Conservation (phyloP, 305 asterid species). For the Plantago rigida region DNA sequence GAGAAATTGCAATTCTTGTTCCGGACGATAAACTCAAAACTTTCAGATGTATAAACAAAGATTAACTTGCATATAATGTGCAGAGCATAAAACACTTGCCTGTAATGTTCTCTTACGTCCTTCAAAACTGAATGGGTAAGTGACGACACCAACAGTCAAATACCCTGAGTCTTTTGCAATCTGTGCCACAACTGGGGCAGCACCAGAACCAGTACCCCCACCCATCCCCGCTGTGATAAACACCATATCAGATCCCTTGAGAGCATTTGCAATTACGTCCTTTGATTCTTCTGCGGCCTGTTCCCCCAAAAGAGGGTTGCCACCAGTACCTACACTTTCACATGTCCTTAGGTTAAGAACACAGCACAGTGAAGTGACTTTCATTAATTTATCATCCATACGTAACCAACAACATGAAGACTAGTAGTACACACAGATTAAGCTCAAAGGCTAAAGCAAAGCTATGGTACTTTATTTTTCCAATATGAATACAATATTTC, state of each 20-base stretch:
- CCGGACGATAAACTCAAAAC: background rate
- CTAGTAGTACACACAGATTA: background rate
- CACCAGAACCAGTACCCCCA: constrained; percentile 98
- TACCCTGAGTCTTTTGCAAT: constrained; percentile 86
- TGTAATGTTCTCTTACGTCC: constrained; percentile 84
- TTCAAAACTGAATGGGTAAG: constrained; percentile 91
- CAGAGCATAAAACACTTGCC: constrained; percentile 39
- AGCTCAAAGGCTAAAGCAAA: background rate
- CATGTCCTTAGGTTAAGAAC: constrained; percentile 15
- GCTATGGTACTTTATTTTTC: background rate
- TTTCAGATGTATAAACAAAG: background rate
- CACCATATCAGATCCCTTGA: constrained; percentile 94
- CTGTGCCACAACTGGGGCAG: constrained; percentile 90
- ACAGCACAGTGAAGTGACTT: background rate
- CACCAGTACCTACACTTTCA: constrained; percentile 72
- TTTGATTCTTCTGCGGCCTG: constrained; percentile 98
- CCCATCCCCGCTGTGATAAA: constrained; percentile 99
- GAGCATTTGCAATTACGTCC: constrained; percentile 72
- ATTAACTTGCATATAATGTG: background rate
- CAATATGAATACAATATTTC: background rate
- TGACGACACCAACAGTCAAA: constrained; percentile 87
- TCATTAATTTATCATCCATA: background rate
- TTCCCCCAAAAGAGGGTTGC: constrained; percentile 80
- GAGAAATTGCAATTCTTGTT: background rate
- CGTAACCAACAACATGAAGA: constrained; percentile 7